Percentiles rank a stretch among this genome's conserved stretches.
Conservation (phyloP, 495 filamentous ascomycete species). For the Lasiosphaeriaceae sp. region DNA sequence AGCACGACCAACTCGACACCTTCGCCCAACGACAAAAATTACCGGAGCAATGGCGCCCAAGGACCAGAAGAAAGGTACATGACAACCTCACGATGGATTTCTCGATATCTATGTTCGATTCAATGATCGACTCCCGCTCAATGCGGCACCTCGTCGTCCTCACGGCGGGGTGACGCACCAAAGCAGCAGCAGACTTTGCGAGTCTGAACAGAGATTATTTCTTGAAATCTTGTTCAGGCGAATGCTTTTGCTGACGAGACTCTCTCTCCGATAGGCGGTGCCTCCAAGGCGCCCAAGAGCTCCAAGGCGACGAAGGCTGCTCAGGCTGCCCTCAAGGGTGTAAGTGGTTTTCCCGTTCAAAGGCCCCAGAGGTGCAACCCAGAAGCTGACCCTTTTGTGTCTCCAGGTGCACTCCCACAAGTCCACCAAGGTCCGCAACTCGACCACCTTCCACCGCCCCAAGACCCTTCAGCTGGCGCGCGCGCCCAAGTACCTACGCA, state of each 20-base stretch:
- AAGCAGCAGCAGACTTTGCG: slow-evolving; percentile 61
- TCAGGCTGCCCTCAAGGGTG: slow-evolving; percentile 87
- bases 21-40: slow-evolving; percentile 38
- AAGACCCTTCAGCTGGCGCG: slow-evolving; percentile 91
- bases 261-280: slow-evolving; percentile 34
- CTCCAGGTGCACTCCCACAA: slow-evolving; percentile 71
- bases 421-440: slow-evolving; percentile 83
- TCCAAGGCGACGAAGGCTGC: slow-evolving; percentile 82
- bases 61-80: slow-evolving; percentile 68
- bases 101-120: slow-evolving; percentile 28
- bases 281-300: slow-evolving; percentile 64
- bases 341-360: slow-evolving; percentile 46
- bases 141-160: slow-evolving; percentile 29
- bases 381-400: slow-evolving; percentile 11
- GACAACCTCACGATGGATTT: slow-evolving; percentile 18
- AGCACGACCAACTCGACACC: slow-evolving; percentile 25
- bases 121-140: slow-evolving; percentile 32
- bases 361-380: neutral
- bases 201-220: slow-evolving; percentile 42
- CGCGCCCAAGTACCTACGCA: slow-evolving; percentile 92
- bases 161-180: slow-evolving; percentile 37
- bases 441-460: slow-evolving; percentile 94
- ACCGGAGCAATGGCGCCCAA: slow-evolving; percentile 69
- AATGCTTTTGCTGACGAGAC: slow-evolving; percentile 34
- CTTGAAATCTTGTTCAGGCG: slow-evolving; percentile 30